phyloP scores from a whole-genome alignment of 306 rosid genomes.

The Cucurbita ficifolia region DNA sequence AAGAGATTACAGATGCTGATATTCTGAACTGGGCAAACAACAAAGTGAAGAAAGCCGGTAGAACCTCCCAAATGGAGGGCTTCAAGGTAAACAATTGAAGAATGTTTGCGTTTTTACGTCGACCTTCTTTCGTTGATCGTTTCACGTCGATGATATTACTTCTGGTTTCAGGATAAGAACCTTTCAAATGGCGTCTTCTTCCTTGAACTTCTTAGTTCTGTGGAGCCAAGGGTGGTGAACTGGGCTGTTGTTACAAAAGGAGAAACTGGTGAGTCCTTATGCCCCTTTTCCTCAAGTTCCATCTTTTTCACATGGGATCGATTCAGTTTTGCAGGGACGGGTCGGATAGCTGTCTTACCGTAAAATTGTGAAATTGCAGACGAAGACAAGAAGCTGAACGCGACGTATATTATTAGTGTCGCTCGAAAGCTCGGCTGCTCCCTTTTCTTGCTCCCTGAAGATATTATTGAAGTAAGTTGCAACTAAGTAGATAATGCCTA shows the following conservation, averaged over 20 bases:
- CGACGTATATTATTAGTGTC: constrained; percentile 92
- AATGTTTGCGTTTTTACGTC: not conserved
- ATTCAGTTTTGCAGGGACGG: not conserved
- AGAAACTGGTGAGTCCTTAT: constrained; percentile 57
- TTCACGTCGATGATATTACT: constrained; percentile 7
- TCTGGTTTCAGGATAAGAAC: constrained; percentile 56
- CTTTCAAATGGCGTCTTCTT: constrained; percentile 83
- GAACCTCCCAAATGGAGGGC: constrained; percentile 76
- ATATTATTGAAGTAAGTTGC: constrained; percentile 63
- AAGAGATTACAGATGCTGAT: constrained; percentile 83
- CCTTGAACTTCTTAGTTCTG: constrained; percentile 91
- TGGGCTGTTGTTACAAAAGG: constrained; percentile 95
- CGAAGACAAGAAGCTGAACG: constrained; percentile 92
- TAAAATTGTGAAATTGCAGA: constrained; percentile 32
- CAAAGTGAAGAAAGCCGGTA: constrained; percentile 68
- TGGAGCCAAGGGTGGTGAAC: constrained; percentile 96
- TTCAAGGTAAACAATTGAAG: constrained; percentile 58
- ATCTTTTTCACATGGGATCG: not conserved
- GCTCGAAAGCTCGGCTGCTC: constrained; percentile 98
- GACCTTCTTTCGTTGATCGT: not conserved
- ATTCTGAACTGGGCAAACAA: constrained; percentile 87
- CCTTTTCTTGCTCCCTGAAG: constrained; percentile 94
- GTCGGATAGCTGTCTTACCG: not conserved
- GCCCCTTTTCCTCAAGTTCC: not conserved
- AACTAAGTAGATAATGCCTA: not conserved